Base-by-base conservation (phyloP, 768 basidiomycete species). In the Tylopilus sp. region DNA sequence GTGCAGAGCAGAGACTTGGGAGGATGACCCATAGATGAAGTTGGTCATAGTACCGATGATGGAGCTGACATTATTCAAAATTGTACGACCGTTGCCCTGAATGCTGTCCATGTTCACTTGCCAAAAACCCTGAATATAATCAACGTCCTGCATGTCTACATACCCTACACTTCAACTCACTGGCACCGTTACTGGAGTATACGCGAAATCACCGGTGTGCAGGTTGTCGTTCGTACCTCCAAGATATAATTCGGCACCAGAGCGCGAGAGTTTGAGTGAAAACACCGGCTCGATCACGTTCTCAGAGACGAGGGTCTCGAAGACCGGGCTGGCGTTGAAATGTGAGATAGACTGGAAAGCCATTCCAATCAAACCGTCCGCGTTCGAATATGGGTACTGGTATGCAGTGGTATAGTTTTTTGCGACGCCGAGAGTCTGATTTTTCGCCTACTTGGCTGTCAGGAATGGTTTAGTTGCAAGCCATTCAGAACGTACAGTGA, bases 191-290 rank as follows among this genome's bases (percentile, higher is more conserved):
- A 74, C 70, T 1, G 61, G 57, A 1, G 42, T 46, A 37, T 66
- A 78, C 5, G 68, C 69, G 50, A 79, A 62, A 2, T 45, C 50
- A 12, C 76, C 76, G 30, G 61, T 66, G 61, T 72, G 78, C 48
- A 71, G 63, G n/a, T 59, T 49, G 11, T 60, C 34, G 59, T 80
- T 71, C 24, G 66, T 61, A 45, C 78, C 78, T 28, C 79, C 78
- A 25, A 79, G 44, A 60, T 60, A 74, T 37, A 77, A 63, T 56
- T 74, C 69, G 22, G 57, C 56, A 22, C 59, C 61, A 71, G 65
- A 37, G 61, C 38, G 19, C 13, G 58, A 44, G 16, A 61, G 52
- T 17, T 61, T 61, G 48, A 61, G 55, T 2, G 57, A 70, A 58
- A 74, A 73, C 34, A 62, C 54, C n/a, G 68, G 50, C 14, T 64